Base-by-base conservation (phyloP, 2,329 filamentous ascomycete species). In the Nectriaceae sp. region DNA sequence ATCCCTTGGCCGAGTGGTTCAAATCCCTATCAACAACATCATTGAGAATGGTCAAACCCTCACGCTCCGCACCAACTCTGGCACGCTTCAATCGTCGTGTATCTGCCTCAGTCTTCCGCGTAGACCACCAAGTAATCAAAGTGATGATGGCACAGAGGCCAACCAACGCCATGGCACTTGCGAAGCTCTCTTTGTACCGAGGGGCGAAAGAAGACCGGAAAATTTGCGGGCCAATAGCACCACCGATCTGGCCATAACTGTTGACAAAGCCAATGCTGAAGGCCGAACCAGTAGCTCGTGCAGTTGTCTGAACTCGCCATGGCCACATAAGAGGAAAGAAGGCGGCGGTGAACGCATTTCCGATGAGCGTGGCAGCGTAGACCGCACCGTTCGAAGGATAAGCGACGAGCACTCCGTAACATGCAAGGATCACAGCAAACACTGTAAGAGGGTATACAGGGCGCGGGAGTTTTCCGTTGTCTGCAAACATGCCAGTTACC, bases 321-420 rank as follows among this genome's bases (percentile, higher is more conserved):
- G 51, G 51, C 76, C 76, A 63, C 75, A 78, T 78, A 49, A 76
- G 66, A 0, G 75, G 72, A 52, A 68, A 79, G 70, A 74, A 76
- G 2, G 70, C 67, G 3, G 67, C 62, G 1, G 72, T 67, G 11
- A 75, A 65, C 0, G 69, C 70, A 38, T 72, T 72, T 5, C 67
- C 73, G 21, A 78, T 70, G 20, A 77, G 51, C 0, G 74, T 77
- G 1, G 73, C 75, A 0, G 75, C 71, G 40, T 78, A 79, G 0
- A 78, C 70, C 2, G 63, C 75, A 5, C 73, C 75, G 26, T 65
- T 72, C 54, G 61, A 73, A 2, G 75, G 74, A 52, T 73, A 78
- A 0, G 68, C 72, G 6, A 73, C 67, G 13, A 78, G 60, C 1
- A 77, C 73, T 4, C 63, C 67, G 54, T 78, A 77, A 40, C 74